Evolutionary conservation across 768 basidiomycete genomes (phyloP), one percentile per base, ranked within the genome.

Genomic region (Cyathus striatus): DNA sequence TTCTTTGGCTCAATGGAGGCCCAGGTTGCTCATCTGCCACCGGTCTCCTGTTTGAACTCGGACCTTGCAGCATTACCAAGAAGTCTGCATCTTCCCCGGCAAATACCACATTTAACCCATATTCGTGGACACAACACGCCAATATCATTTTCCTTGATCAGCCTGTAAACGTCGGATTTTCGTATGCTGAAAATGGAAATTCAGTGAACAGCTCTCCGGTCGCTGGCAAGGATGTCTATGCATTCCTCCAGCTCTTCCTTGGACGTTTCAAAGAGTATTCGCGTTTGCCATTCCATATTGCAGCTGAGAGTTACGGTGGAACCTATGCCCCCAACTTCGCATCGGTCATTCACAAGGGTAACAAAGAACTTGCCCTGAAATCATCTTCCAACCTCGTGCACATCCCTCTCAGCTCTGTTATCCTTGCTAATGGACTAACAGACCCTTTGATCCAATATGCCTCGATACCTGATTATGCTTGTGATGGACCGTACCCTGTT

Each of bases 1-100:
- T 94, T 6, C 70, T 96, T 37, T 96, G 94, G 94, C 69, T 90
- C n/a, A 90, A 90, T 49, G 89, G 89, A 24, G 84, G 85, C 10
- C 82, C 81, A 17, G 78, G 81, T 6, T 82, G 80, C 64, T 81
- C 78, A 42, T 85, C 81, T 6, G 79, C 83, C 7, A 86, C 89
- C 1, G 94, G 94, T 7, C 76, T 96, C 18, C 70, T 98, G 13
- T 90, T 95, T 52, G 93, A 97, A 57, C 81, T 95, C 17, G 95
- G 95, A 0, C 93, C 95, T 0, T 97, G 95, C 64, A 65, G 64
- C 23, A 72, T 97, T 47, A n/a, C n/a, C n/a, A n/a, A n/a, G n/a
- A n/a, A n/a, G n/a, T n/a, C n/a, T n/a, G 65, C 75, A 14, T 65
- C 90, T 33, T 69, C 81, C 1, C 90, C 91, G 24, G 65, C 67